Percentiles rank a stretch among this genome's conserved stretches.
These are phyloP conservation scores for Trypanosoma brucei DNA, from an alignment of 208 protist genomes.

Conservation along the genomic window DNA sequence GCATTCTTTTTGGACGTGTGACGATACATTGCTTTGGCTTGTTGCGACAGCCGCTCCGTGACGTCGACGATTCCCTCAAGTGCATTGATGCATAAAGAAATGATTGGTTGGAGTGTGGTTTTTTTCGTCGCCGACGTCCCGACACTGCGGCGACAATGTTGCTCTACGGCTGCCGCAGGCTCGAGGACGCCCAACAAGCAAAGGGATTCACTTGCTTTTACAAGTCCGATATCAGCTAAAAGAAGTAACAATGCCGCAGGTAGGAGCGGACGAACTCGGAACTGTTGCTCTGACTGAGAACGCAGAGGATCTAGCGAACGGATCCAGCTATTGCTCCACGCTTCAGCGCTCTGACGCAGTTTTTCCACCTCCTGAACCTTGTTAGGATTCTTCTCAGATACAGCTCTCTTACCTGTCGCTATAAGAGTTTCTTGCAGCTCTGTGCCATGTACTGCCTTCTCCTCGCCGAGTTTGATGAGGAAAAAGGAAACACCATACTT, in stretches of 20 bases:
- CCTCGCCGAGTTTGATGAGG: neutral
- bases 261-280: neutral
- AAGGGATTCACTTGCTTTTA: neutral
- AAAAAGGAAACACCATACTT: conserved; percentile 12
- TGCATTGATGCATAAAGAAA: conserved; percentile 14
- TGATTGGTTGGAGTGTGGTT: conserved; percentile 9
- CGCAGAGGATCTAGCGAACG: neutral
- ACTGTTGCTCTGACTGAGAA: neutral
- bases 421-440: neutral
- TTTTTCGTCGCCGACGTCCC: neutral
- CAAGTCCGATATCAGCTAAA: conserved; percentile 12
- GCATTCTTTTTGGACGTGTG: neutral
- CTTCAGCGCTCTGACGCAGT: neutral
- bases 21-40: neutral
- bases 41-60: conserved; percentile 1
- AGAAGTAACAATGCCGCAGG: conserved; percentile 4
- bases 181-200: conserved; percentile 8
- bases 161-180: neutral
- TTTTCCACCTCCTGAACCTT: neutral
- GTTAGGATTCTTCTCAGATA: neutral
- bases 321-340: conserved; percentile 1
- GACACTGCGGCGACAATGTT: neutral
- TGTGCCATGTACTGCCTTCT: neutral
- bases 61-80: conserved; percentile 14
- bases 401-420: neutral